Conservation (phyloP, 495 filamentous ascomycete genomes). For the Baudoinia panamericana region DNA sequence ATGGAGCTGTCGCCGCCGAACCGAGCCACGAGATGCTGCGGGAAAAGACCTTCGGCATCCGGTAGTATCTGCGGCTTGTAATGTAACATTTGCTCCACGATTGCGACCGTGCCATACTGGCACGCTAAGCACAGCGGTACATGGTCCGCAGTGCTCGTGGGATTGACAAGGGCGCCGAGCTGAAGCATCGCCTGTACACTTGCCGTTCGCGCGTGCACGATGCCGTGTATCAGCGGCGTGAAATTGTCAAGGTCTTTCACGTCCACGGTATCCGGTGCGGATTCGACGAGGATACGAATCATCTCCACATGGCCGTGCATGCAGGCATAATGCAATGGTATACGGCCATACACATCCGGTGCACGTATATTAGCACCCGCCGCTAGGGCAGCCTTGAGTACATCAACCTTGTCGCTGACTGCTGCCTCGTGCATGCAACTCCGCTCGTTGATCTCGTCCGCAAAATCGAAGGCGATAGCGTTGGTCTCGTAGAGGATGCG, state of each 20-base stretch:
- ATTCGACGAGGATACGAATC: conserved; percentile 55
- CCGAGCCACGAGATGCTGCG: conserved; percentile 92
- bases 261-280: conserved; percentile 56
- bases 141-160: conserved; percentile 71
- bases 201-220: conserved; percentile 66
- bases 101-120: conserved; percentile 72
- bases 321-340: conserved; percentile 90
- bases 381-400: conserved; percentile 59
- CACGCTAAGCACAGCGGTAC: conserved; percentile 90
- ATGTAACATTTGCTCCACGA: conserved; percentile 71
- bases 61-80: conserved; percentile 64
- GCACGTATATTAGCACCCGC: conserved; percentile 59
- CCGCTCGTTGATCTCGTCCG: conserved; percentile 93
- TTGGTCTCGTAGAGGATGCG: conserved; percentile 63
- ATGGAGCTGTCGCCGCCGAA: conserved; percentile 70
- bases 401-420: conserved; percentile 68
- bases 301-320: conserved; percentile 85
- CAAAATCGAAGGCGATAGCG: conserved; percentile 70
- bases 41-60: conserved; percentile 91
- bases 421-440: conserved; percentile 92
- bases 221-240: conserved; percentile 86
- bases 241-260: conserved; percentile 92
- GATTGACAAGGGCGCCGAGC: conserved; percentile 65
- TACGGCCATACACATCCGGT: conserved; percentile 83
- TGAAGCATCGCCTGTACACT: conserved; percentile 66